These are phyloP conservation scores for Lavandula angustifolia DNA, from an alignment of 257 asterid genomes.

Conservation along the genomic window DNA sequence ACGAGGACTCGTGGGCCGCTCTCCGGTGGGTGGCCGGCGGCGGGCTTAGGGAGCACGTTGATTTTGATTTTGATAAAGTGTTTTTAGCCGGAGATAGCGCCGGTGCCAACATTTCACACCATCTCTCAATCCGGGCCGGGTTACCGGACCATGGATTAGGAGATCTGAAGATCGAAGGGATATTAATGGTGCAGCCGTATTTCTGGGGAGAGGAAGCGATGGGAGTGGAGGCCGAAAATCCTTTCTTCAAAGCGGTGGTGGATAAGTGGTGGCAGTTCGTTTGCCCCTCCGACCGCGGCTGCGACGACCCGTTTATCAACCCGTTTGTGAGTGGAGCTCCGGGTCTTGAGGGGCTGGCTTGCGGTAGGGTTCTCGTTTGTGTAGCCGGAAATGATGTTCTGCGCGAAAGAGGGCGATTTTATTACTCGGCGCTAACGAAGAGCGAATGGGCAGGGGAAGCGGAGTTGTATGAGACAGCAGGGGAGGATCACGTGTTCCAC, in stretches of 20 bases:
- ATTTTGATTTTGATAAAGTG: constrained; percentile 53
- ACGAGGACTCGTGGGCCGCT: constrained; percentile 68
- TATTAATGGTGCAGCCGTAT: constrained; percentile 64
- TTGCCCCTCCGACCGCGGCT: constrained; percentile 55
- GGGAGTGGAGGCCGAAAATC: constrained; percentile 53
- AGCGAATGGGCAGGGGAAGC: constrained; percentile 60
- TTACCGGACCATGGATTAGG: constrained; percentile 9
- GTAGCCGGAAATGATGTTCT: constrained; percentile 69
- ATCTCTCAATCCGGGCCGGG: constrained; percentile 47
- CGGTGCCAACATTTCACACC: constrained; percentile 80
- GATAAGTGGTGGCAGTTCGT: constrained; percentile 79
- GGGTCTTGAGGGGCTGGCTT: constrained; percentile 38
- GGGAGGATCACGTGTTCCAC: constrained; percentile 75
- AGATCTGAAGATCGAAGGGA: constrained; percentile 37
- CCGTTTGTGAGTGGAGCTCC: constrained; percentile 51
- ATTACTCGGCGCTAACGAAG: constrained; percentile 39
- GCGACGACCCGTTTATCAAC: constrained; percentile 68
- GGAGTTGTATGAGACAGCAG: constrained; percentile 52
- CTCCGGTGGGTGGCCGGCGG: constrained; percentile 51
- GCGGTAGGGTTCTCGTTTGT: constrained; percentile 49
- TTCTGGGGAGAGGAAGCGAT: constrained; percentile 74
- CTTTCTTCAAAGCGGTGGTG: constrained; percentile 58
- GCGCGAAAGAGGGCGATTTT: constrained; percentile 66
- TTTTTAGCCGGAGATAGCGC: constrained; percentile 83
- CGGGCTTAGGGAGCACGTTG: constrained; percentile 45